Evolutionary conservation across 805 yeast genomes (phyloP).

Genomic region (Spathaspora hagerdaliae): DNA sequence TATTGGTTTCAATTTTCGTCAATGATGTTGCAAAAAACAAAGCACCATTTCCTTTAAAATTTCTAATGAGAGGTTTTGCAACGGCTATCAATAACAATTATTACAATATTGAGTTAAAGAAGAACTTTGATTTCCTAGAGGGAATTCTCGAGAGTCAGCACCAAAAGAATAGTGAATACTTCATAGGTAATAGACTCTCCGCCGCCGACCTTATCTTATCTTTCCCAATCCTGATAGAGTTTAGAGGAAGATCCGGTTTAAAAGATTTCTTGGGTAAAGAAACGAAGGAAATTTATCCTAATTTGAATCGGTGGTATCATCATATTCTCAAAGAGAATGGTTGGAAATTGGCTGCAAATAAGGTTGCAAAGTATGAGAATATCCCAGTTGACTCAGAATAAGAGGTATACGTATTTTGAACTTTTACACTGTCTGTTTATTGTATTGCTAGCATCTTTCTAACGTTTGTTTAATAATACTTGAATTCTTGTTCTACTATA

Average conservation of each 20-base stretch:
- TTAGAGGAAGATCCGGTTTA: conserved; percentile 18
- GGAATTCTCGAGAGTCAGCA: conserved; percentile 19
- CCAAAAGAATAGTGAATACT: conserved; percentile 24
- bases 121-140: conserved; percentile 25
- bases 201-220: conserved; percentile 55
- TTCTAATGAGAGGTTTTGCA: conserved; percentile 18
- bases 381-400: no score
- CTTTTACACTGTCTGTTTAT: no score
- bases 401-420: no score
- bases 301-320: conserved; percentile 21
- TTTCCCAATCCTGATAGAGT: conserved; percentile 38
- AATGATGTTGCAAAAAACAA: conserved; percentile 17
- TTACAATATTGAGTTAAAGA: conserved; percentile 20
- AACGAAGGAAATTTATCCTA: conserved; percentile 23
- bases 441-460: no score
- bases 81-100: conserved; percentile 20
- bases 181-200: conserved; percentile 48
- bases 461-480: no score
- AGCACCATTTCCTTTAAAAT: conserved; percentile 25
- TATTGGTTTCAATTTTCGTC: conserved; percentile 32
- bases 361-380: not conserved
- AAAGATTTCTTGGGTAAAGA: conserved; percentile 35
- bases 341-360: conserved; percentile 6
- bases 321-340: conserved; percentile 10
- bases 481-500: no score